Conservation (phyloP, 352 stramenopile genomes). For the Phytophthora sp. region DNA sequence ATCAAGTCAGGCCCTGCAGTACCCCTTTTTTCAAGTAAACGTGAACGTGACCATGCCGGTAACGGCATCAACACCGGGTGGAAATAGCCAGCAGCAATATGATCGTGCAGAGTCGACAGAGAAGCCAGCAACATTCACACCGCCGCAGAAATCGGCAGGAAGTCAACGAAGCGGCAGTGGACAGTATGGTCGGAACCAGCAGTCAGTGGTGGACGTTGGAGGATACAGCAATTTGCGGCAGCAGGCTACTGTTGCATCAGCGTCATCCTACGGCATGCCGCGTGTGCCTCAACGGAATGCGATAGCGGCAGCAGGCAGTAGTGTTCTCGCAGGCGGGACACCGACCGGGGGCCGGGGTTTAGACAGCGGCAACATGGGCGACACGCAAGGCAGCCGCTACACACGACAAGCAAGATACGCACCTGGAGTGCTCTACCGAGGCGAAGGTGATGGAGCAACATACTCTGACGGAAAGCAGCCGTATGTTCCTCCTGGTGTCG, state of each 20-base stretch:
- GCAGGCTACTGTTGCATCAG: conserved; percentile 21
- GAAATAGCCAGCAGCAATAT: conserved; percentile 56
- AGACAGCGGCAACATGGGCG: conserved; percentile 56
- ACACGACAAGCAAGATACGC: conserved; percentile 81
- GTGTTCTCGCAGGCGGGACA: conserved; percentile 61
- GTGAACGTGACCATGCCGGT: conserved; percentile 76
- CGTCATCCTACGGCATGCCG: conserved; percentile 45
- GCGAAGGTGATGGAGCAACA: conserved; percentile 59
- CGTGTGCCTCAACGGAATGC: conserved; percentile 67
- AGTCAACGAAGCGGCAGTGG: conserved; percentile 49
- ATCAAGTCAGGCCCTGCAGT: conserved; percentile 93
- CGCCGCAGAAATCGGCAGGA: conserved; percentile 58
- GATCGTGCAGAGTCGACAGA: conserved; percentile 45
- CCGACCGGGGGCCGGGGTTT: conserved; percentile 51
- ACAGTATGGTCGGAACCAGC: conserved; percentile 64
- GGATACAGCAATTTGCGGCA: conserved; percentile 53
- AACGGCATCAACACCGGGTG: conserved; percentile 65
- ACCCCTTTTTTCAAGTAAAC: conserved; percentile 95
- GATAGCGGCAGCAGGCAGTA: conserved; percentile 74
- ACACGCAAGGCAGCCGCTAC: conserved; percentile 74
- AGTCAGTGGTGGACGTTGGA: conserved; percentile 48
- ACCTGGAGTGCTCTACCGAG: conserved; percentile 59
- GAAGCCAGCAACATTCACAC: conserved; percentile 60
- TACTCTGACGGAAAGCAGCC: conserved; percentile 63
- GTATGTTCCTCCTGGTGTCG: conserved; percentile 45